phyloP scores from a whole-genome alignment of 2,329 filamentous ascomycete genomes.

The Pseudofabraea citricarpa region DNA sequence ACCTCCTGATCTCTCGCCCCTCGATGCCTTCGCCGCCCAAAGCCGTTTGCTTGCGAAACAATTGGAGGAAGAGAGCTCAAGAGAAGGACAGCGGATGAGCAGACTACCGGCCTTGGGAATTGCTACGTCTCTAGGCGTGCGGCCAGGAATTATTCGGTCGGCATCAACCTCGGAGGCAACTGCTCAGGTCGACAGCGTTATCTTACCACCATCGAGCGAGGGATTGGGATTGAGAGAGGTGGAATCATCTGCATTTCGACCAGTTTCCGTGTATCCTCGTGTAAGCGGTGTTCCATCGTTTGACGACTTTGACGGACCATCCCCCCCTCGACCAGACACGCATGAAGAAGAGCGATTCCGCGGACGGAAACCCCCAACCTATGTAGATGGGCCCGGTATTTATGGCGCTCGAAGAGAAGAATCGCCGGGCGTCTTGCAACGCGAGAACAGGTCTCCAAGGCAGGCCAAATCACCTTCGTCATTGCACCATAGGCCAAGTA shows the following conservation, averaged over 20 bases:
- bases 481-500: conserved; percentile 18
- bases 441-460: conserved; percentile 13
- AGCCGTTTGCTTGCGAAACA: conserved; percentile 83
- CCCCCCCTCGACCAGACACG: conserved; percentile 10
- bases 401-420: conserved; percentile 54
- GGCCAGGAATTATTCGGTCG: conserved; percentile 78
- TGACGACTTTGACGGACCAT: conserved; percentile 4
- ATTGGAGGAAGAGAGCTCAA: conserved; percentile 68
- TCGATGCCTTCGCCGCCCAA: conserved; percentile 92
- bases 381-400: conserved; percentile 7
- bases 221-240: conserved; percentile 49
- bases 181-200: conserved; percentile 31
- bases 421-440: conserved; percentile 49
- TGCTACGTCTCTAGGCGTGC: conserved; percentile 72
- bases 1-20: conserved; percentile 84
- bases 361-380: conserved; percentile 15
- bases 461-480: conserved; percentile 1
- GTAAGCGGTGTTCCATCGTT: conserved; percentile 44
- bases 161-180: conserved; percentile 51
- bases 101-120: conserved; percentile 78
- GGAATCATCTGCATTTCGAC: conserved; percentile 49
- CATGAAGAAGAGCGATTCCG: conserved; percentile 17
- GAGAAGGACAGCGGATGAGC: conserved; percentile 74
- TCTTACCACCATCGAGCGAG: conserved; percentile 23
- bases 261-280: conserved; percentile 69